A percentile compares a stretch with the other conserved stretches of the same genome.
Evolutionary conservation across 169 alveolate genomes (phyloP).

Genomic region (Plasmodium falciparum): DNA sequence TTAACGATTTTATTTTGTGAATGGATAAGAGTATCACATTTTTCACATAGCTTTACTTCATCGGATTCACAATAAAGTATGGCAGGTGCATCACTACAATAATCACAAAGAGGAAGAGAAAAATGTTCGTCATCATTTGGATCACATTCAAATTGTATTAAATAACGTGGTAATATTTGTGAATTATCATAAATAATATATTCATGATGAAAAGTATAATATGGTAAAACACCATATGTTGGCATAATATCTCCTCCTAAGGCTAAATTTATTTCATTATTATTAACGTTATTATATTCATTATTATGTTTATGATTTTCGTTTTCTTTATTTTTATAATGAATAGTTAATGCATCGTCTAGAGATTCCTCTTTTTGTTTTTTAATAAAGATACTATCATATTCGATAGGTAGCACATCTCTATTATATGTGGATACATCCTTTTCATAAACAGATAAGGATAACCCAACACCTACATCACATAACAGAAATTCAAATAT

Average conservation of each 20-base stretch:
- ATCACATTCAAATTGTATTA: constrained; percentile 91
- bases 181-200: constrained; percentile 91
- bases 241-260: constrained; percentile 77
- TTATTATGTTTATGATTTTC: constrained; percentile 26
- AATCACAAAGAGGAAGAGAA: constrained; percentile 93
- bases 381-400: constrained; percentile 88
- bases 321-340: constrained; percentile 82
- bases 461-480: constrained; percentile 90
- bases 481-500: constrained; percentile 90
- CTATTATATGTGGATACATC: constrained; percentile 77
- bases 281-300: constrained; percentile 32
- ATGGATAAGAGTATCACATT: constrained; percentile 90
- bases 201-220: constrained; percentile 88
- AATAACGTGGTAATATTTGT: constrained; percentile 90
- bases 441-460: constrained; percentile 78
- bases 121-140: constrained; percentile 89
- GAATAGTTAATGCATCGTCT: constrained; percentile 85
- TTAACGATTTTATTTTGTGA: constrained; percentile 90
- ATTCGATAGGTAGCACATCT: constrained; percentile 83
- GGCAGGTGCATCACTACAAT: constrained; percentile 92
- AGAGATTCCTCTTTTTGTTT: constrained; percentile 82
- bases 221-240: constrained; percentile 92
- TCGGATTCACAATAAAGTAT: constrained; percentile 92
- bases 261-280: constrained; percentile 41
- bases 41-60: constrained; percentile 89